These are phyloP conservation scores for Panus rudis DNA, from an alignment of 768 basidiomycete genomes.

Conservation along the genomic window DNA sequence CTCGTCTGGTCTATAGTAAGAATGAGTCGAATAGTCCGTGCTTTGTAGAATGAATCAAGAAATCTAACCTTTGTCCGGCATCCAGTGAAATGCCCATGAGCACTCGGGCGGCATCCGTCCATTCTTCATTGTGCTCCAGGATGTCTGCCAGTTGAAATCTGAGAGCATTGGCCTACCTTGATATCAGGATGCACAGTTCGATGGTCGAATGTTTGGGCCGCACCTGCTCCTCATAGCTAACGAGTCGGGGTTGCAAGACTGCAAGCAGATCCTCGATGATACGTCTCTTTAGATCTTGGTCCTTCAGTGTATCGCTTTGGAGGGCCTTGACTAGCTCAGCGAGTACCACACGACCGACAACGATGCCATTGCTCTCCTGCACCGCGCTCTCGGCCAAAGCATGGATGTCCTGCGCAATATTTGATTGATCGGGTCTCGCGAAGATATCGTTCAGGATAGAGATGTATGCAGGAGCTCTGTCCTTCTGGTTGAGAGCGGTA, in stretches of 20 bases:
- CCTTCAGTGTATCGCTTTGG: constrained; percentile 45
- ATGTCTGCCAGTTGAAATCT: constrained; percentile 89
- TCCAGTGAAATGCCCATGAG: constrained; percentile 91
- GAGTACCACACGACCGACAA: constrained; percentile 83
- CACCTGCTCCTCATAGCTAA: constrained; percentile 95
- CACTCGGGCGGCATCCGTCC: constrained; percentile 87
- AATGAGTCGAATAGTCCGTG: background rate
- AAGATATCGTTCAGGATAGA: constrained; percentile 62
- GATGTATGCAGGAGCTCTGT: constrained; percentile 73
- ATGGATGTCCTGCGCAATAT: constrained; percentile 52
- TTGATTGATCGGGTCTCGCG: constrained; percentile 38
- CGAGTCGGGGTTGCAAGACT: constrained; percentile 68
- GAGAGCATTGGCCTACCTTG: constrained; percentile 65
- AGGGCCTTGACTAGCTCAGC: constrained; percentile 75
- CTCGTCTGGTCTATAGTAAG: constrained; percentile 40
- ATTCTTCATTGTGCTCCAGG: constrained; percentile 85
- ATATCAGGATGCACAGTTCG: constrained; percentile 2
- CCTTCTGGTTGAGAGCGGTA: constrained; percentile 66
- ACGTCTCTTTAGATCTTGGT: constrained; percentile 54
- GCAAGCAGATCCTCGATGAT: constrained; percentile 72
- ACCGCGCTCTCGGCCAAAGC: constrained; percentile 73
- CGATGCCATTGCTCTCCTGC: constrained; percentile 74
- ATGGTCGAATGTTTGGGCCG: constrained; percentile 14
- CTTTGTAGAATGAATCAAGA: background rate
- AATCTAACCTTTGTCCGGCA: constrained; percentile 70